A percentile compares a stretch with the other conserved stretches of the same genome.
Evolutionary conservation across 495 filamentous ascomycete genomes (phyloP).

Genomic region (Talaromyces thailandensis): DNA sequence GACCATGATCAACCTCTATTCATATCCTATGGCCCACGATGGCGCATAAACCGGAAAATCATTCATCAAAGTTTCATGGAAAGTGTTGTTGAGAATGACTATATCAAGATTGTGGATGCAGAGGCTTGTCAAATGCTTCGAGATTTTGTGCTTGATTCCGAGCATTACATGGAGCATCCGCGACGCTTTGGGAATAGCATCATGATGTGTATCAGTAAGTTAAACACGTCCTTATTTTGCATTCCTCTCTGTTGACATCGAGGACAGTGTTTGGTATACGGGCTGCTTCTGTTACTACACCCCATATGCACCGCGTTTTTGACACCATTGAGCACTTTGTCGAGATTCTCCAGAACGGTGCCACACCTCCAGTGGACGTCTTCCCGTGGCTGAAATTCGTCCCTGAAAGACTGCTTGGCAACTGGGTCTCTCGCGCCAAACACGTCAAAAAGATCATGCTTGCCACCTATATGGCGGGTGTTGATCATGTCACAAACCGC

Average conservation of each 20-base stretch:
- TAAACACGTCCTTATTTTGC: neutral
- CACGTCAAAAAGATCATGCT: constrained; percentile 24
- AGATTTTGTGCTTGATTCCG: constrained; percentile 29
- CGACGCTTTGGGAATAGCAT: constrained; percentile 37
- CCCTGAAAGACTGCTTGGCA: constrained; percentile 25
- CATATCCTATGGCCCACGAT: constrained; percentile 33
- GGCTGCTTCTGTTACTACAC: constrained; percentile 21
- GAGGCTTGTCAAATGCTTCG: constrained; percentile 37
- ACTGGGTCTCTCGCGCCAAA: constrained; percentile 22
- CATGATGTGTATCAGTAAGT: constrained; percentile 20
- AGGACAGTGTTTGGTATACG: constrained; percentile 13
- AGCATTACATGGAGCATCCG: constrained; percentile 31
- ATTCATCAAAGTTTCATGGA: constrained; percentile 36
- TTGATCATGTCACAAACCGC: neutral
- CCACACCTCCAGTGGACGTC: neutral
- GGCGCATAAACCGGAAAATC: constrained; percentile 30
- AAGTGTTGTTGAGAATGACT: constrained; percentile 23
- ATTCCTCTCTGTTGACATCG: neutral
- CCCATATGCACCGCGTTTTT: neutral
- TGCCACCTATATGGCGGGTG: constrained; percentile 15
- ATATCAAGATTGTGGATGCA: constrained; percentile 31
- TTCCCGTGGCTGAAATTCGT: neutral
- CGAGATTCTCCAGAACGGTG: neutral
- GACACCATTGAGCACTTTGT: neutral
- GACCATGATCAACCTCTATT: constrained; percentile 36